A percentile compares a stretch with the other conserved stretches of the same genome.
phyloP scores from a whole-genome alignment of 257 asterid genomes.

The Voacanga thouarsii region DNA sequence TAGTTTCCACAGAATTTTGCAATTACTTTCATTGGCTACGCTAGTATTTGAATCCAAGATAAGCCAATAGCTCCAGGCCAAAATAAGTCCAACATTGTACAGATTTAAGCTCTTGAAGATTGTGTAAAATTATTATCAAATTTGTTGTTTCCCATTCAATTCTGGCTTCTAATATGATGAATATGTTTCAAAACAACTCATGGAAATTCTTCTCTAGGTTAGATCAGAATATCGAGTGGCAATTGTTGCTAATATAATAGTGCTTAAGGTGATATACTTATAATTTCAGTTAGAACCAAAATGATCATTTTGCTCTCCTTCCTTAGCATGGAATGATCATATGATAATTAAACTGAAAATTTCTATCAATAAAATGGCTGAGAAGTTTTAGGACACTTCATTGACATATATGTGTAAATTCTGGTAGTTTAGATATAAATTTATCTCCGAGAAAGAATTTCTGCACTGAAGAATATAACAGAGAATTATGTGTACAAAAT shows the following conservation, averaged over 20 bases:
- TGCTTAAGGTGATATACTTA: not conserved
- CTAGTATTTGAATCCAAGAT: not conserved
- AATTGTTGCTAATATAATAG: not conserved
- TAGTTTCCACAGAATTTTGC: not conserved
- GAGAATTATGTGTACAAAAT: not conserved
- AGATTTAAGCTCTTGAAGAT: not conserved
- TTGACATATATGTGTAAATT: not conserved
- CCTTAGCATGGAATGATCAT: too few relatives aligned
- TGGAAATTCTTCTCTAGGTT: not conserved
- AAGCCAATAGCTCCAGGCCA: not conserved
- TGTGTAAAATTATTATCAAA: not conserved
- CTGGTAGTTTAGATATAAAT: not conserved
- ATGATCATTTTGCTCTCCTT: not conserved
- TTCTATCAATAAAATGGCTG: not conserved
- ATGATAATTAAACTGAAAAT: not conserved
- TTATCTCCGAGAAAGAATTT: not conserved
- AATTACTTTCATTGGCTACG: not conserved
- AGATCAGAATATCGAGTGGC: not conserved
- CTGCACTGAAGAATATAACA: not conserved
- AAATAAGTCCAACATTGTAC: not conserved
- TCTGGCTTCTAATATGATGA: not conserved
- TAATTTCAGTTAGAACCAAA: not conserved
- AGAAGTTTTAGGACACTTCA: not conserved
- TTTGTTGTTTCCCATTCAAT: not conserved
- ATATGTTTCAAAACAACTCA: not conserved